Conservation (phyloP, 305 asterid species). For the Fraxinus paxiana region DNA sequence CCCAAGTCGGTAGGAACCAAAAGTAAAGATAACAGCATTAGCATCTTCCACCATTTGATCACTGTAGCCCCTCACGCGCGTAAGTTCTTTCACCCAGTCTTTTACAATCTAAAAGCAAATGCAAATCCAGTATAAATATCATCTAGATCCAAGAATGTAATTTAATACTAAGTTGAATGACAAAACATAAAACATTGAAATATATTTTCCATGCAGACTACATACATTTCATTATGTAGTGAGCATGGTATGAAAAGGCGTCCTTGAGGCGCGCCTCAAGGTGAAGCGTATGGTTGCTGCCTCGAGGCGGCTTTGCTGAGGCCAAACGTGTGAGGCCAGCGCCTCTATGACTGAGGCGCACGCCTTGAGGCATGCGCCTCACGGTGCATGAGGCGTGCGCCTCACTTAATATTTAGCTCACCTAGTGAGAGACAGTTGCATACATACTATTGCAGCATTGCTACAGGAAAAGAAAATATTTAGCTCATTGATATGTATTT, state of each 20-base stretch:
- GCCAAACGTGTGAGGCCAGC: too few species aligned
- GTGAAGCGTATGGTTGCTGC: too few species aligned
- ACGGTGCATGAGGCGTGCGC: too few species aligned
- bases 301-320: too few species aligned
- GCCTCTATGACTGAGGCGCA: too few species aligned
- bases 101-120: constrained; percentile 56
- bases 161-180: background rate
- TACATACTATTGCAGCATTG: background rate
- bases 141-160: constrained; percentile 9
- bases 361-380: too few species aligned
- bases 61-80: constrained; percentile 71
- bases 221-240: background rate
- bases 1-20: constrained; percentile 95
- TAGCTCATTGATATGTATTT: background rate
- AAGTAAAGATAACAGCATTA: constrained; percentile 75
- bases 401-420: too few species aligned
- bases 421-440: background rate
- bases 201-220: background rate
- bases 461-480: background rate
- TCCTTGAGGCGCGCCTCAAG: too few species aligned
- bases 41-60: constrained; percentile 94
- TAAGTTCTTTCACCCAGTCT: constrained; percentile 81
- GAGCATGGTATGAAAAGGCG: too few species aligned
- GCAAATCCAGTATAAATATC: background rate
- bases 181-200: background rate